Evolutionary conservation across 768 basidiomycete genomes (phyloP).

Genomic region (Hygrophorus pudorinus): DNA sequence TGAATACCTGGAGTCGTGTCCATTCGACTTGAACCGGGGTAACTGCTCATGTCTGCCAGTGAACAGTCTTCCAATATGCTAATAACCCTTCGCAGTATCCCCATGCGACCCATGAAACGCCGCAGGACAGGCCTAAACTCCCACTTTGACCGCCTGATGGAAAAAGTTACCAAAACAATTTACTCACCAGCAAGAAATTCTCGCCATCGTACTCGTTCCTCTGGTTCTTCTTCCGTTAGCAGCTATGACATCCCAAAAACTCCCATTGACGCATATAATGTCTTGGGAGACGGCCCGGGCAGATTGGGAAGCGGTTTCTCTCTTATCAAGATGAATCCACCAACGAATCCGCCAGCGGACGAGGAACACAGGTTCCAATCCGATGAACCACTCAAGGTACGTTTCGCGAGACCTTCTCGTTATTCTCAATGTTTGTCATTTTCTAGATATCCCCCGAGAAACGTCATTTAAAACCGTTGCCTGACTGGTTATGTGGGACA

Average conservation of each 20-base stretch:
- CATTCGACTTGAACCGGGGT: too few species aligned
- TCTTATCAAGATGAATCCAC: constrained; percentile 30
- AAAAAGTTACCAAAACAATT: constrained; percentile 38
- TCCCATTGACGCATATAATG: constrained; percentile 29
- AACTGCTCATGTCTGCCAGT: too few species aligned
- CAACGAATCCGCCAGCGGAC: neutral
- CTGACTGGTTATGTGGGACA: constrained; percentile 46
- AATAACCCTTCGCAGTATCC: neutral
- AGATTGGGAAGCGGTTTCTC: constrained; percentile 31
- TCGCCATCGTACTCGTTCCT: constrained; percentile 26
- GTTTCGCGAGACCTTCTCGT: neutral
- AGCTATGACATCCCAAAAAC: constrained; percentile 31
- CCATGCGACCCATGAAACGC: constrained; percentile 27
- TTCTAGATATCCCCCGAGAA: constrained; percentile 11
- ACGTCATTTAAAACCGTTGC: constrained; percentile 26
- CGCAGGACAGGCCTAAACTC: constrained; percentile 44
- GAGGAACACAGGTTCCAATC: neutral
- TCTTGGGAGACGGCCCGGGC: constrained; percentile 19
- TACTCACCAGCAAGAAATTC: constrained; percentile 14
- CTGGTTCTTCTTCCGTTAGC: constrained; percentile 35
- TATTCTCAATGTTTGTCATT: neutral
- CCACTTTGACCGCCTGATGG: constrained; percentile 60
- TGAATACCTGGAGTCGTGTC: too few species aligned
- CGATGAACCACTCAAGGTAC: constrained; percentile 1
- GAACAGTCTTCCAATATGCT: too few species aligned